A percentile compares a stretch with the other conserved stretches of the same genome.
Evolutionary conservation across 768 basidiomycete species (phyloP).

Genomic region (Pleurotus tuoliensis): DNA sequence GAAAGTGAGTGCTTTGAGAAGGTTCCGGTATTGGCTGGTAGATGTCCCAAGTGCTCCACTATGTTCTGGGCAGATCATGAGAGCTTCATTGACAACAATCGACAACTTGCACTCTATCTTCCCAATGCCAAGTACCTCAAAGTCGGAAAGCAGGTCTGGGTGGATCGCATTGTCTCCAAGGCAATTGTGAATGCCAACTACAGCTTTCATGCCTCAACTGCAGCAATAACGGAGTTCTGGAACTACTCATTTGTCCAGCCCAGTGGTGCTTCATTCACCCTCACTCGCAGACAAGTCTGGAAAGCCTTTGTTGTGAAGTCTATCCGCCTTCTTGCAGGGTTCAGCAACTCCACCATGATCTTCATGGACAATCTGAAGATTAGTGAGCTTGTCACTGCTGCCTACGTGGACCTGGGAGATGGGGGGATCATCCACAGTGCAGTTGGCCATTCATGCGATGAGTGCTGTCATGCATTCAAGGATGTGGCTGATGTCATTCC

Average conservation of each 20-base stretch:
- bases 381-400: slow-evolving; percentile 4
- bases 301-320: slow-evolving; percentile 19
- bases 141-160: slow-evolving; percentile 12
- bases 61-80: slow-evolving; percentile 19
- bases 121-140: slow-evolving; percentile 14
- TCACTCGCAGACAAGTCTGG: slow-evolving; percentile 14
- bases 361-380: slow-evolving; percentile 7
- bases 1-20: slow-evolving; percentile 3
- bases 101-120: slow-evolving; percentile 3
- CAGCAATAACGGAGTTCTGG: slow-evolving; percentile 14
- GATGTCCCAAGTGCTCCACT: slow-evolving; percentile 13
- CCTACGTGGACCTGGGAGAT: slow-evolving; percentile 4
- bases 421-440: slow-evolving; percentile 8
- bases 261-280: not conserved
- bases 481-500: slow-evolving; percentile 4
- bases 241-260: slow-evolving; percentile 9
- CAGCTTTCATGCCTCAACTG: slow-evolving; percentile 17
- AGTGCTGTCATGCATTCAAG: slow-evolving; percentile 10
- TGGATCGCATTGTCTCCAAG: slow-evolving; percentile 13
- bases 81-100: not conserved
- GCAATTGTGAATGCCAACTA: slow-evolving; percentile 15
- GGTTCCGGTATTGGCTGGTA: slow-evolving; percentile 13
- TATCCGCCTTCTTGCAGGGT: slow-evolving; percentile 12
- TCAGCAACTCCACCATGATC: not conserved
- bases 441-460: slow-evolving; percentile 6